Conservation (phyloP, 176 grass and related monocot species). For the Canna indica region DNA sequence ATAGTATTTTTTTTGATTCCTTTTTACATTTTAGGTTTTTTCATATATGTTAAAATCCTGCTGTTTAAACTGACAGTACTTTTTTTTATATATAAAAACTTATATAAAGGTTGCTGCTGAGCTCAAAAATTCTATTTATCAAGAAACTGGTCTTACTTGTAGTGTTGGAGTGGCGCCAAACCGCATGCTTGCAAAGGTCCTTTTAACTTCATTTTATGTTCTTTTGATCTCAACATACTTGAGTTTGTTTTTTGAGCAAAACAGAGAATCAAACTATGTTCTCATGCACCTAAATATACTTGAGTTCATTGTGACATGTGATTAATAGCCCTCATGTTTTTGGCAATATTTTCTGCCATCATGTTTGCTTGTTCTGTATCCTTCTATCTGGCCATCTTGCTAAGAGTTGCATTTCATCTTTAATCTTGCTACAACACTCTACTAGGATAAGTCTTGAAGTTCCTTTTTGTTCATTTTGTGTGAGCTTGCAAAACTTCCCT, state of each 20-base stretch:
- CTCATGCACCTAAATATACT: background rate
- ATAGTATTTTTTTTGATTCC: background rate
- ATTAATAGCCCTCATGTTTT: background rate
- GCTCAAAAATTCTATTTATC: constrained; percentile 61
- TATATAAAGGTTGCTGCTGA: constrained; percentile 64
- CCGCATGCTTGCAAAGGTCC: constrained; percentile 85
- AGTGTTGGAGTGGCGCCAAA: constrained; percentile 86
- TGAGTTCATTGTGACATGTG: background rate
- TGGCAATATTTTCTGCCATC: background rate
- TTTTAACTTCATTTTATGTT: background rate
- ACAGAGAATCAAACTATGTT: too few species aligned
- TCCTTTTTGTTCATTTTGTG: background rate
- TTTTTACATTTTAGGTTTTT: background rate
- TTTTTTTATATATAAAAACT: constrained; percentile 9
- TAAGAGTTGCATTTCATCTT: background rate
- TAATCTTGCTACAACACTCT: background rate
- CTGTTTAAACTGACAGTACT: constrained; percentile 14
- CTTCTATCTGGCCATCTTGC: background rate
- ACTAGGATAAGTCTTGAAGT: background rate
- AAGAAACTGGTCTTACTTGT: constrained; percentile 91
- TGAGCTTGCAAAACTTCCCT: background rate
- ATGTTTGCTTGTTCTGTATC: background rate
- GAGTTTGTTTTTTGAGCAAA: background rate
- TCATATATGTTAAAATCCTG: background rate
- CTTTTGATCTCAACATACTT: background rate